Evolutionary conservation across 257 asterid genomes (phyloP).

Genomic region (Solanum boliviense): DNA sequence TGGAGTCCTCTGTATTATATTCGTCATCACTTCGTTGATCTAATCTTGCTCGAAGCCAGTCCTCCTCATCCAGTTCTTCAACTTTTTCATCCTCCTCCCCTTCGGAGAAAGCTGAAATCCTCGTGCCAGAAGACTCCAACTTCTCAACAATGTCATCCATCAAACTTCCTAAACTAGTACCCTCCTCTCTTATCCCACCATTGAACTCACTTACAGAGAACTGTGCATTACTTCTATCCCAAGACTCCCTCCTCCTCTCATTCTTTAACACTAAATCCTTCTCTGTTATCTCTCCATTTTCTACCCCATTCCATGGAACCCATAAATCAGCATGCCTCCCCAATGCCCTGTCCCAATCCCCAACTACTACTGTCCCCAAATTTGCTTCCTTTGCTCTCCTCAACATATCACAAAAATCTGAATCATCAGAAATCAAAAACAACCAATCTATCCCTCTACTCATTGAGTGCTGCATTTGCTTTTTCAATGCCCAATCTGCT

Average conservation of each 20-base stretch:
- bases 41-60: conserved; percentile 10
- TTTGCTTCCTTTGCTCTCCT: conserved; percentile 71
- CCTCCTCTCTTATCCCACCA: conserved; percentile 30
- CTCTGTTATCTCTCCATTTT: conserved; percentile 74
- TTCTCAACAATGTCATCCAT: conserved; percentile 31
- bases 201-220: conserved; percentile 55
- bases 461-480: conserved; percentile 88
- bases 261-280: conserved; percentile 48
- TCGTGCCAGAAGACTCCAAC: conserved; percentile 20
- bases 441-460: conserved; percentile 89
- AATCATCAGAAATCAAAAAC: conserved; percentile 76
- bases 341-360: conserved; percentile 69
- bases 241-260: conserved; percentile 22
- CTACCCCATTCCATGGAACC: conserved; percentile 72
- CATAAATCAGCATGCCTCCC: conserved; percentile 83
- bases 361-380: conserved; percentile 86
- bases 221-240: conserved; percentile 14
- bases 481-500: conserved; percentile 93
- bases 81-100: conserved; percentile 49
- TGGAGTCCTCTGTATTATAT: not conserved
- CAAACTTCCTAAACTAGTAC: conserved; percentile 16
- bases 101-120: conserved; percentile 61
- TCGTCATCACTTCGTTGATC: not conserved
- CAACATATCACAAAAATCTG: conserved; percentile 75
- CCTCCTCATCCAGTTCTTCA: conserved; percentile 21